These are phyloP conservation scores for Apiospora malaysiana DNA, from an alignment of 2,329 filamentous ascomycete genomes.

Conservation along the genomic window DNA sequence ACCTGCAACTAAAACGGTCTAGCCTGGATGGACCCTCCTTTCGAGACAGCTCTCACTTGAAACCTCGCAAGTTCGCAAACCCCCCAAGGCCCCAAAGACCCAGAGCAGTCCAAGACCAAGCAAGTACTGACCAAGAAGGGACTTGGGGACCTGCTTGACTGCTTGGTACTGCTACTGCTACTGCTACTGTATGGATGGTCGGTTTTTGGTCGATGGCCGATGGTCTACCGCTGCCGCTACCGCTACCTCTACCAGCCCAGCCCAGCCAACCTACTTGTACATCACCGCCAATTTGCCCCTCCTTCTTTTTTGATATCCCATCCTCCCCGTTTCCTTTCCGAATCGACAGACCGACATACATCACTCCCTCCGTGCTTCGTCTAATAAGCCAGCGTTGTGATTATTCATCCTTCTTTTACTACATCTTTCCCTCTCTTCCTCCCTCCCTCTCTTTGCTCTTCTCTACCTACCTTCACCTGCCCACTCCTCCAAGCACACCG, in stretches of 20 bases:
- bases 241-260: neutral
- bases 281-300: constrained; percentile 37
- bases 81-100: neutral
- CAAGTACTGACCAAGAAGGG: no score
- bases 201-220: no score
- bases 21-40: constrained; percentile 18
- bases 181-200: no score
- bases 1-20: constrained; percentile 21
- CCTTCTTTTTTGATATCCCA: constrained; percentile 27
- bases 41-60: constrained; percentile 17
- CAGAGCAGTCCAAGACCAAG: neutral
- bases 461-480: neutral
- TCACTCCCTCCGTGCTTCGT: neutral
- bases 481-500: neutral
- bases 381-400: constrained; percentile 14
- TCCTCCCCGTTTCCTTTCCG: constrained; percentile 18
- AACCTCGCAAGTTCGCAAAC: constrained; percentile 16
- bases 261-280: constrained; percentile 18
- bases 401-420: constrained; percentile 4
- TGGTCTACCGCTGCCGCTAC: neutral
- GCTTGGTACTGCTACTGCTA: constrained; percentile 2
- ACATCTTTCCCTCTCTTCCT: neutral
- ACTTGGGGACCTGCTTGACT: neutral
- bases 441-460: constrained; percentile 14
- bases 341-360: constrained; percentile 17